Base-by-base conservation (phyloP, 495 filamentous ascomycete genomes). In the Physcia stellaris region DNA sequence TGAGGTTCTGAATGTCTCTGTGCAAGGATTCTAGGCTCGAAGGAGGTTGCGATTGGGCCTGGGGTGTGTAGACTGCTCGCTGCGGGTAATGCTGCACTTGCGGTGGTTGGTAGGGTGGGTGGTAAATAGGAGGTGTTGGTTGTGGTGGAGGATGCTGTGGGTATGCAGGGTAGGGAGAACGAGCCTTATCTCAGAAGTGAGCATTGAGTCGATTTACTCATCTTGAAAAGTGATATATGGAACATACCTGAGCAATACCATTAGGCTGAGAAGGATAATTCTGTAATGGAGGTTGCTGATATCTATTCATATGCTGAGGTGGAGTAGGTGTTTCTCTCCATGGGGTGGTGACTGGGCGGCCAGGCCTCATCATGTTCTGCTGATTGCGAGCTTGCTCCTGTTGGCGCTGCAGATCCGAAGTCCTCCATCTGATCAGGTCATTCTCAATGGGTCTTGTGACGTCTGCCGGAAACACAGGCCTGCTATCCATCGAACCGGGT, bases 381-480 rank as follows among this genome's bases (percentile, higher is more conserved):
- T 81, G 78, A 28, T 63, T 62, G 43, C 75, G 70, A 7, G 24
- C 17, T 41, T 77, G 70, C 27, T 70, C 71, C 52, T 83, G 80
- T 44, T 85, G 73, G 33, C 73, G 68, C 40, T 84, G 73, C 37
- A 85, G 56, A 35, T 78, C 74, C 12, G 73, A 78, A 6, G 84
- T 92, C 41, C 80, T 74, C 5, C 80, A 82, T 55, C 86, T 93
- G 52, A 93, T 85, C 41, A 98, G 65, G 12, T 87, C 85, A 61
- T 80, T 93, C 54, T 98, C 90, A 48, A 98, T 96, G 37, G 80
- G 79, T 26, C 83, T 71, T 26, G 85, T 92, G 29, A 80, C 68
- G 18, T 95, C 86, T 10, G 70, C 64, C 12, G 83, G 74, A 56
- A 98, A 98, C 36, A 98, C 88, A 2, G 90, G 88, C 46, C 80